Percentiles rank a stretch among this genome's conserved stretches.
Evolutionary conservation across 768 basidiomycete species (phyloP).

Genomic region (Termitomyces sp.): DNA sequence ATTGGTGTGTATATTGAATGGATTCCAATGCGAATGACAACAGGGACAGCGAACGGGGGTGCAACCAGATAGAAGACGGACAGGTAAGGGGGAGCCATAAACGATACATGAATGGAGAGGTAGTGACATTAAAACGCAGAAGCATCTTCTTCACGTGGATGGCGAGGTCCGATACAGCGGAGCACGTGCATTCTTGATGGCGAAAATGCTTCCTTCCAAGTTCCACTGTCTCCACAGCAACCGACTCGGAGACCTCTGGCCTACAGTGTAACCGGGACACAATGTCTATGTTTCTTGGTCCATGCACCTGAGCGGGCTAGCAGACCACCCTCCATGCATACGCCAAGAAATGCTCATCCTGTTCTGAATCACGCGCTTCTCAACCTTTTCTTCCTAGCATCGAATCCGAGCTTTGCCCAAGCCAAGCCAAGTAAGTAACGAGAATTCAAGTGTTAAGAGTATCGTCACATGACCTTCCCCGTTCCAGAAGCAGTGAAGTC

Average conservation of each 20-base stretch:
- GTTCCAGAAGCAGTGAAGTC: background rate
- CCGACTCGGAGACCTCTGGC: background rate
- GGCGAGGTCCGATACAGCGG: background rate
- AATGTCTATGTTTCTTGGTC: no score
- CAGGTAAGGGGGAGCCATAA: constrained; percentile 2
- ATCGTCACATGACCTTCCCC: background rate
- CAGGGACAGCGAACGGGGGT: constrained; percentile 1
- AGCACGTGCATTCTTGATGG: background rate
- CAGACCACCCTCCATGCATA: background rate
- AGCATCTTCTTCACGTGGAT: background rate
- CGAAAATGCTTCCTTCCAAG: no score
- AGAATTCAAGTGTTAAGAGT: background rate
- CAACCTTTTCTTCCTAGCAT: background rate
- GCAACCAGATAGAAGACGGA: constrained; percentile 2
- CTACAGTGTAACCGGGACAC: background rate
- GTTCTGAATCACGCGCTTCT: background rate
- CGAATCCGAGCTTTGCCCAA: background rate
- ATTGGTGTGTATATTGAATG: constrained; percentile 4
- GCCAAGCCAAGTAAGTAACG: background rate
- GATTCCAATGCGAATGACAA: background rate
- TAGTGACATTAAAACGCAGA: background rate
- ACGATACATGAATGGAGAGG: background rate
- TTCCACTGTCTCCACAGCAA: background rate
- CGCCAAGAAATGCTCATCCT: background rate
- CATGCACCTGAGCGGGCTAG: background rate